A percentile compares a stretch with the other conserved stretches of the same genome.
phyloP scores from a whole-genome alignment of 2,329 filamentous ascomycete species.

The Mycosphaerella sp. region DNA sequence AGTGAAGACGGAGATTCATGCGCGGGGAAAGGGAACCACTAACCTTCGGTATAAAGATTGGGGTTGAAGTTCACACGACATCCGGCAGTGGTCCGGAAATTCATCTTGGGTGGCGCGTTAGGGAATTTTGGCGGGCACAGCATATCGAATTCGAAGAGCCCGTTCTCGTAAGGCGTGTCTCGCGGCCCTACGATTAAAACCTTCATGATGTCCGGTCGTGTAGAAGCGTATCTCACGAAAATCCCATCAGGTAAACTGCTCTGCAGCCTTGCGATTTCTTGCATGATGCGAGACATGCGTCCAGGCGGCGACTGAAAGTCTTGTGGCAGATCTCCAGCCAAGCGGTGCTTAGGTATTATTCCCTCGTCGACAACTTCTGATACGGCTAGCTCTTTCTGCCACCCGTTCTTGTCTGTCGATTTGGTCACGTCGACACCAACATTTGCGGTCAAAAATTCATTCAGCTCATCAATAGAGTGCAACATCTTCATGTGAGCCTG shows the following conservation, averaged over 20 bases:
- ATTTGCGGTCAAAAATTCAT: conserved; percentile 7
- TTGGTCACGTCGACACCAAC: background rate
- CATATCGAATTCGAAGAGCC: conserved; percentile 55
- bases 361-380: conserved; percentile 35
- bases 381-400: conserved; percentile 35
- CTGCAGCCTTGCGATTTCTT: conserved; percentile 50
- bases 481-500: conserved; percentile 24
- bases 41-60: conserved; percentile 53
- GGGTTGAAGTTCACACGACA: conserved; percentile 51
- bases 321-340: conserved; percentile 14
- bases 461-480: conserved; percentile 9
- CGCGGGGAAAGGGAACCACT: background rate
- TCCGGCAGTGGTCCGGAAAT: conserved; percentile 50
- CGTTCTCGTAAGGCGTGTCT: conserved; percentile 55
- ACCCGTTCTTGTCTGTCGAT: conserved; percentile 15
- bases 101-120: conserved; percentile 43
- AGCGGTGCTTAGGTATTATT: conserved; percentile 33
- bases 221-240: conserved; percentile 53
- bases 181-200: conserved; percentile 52
- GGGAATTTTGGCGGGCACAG: conserved; percentile 46
- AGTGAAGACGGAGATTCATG: no score
- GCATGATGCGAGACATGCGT: conserved; percentile 47
- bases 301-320: conserved; percentile 26
- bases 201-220: conserved; percentile 51
- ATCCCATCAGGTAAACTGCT: conserved; percentile 47